Evolutionary conservation across 2,329 filamentous ascomycete species (phyloP).

Genomic region (Penicillium nordicum): DNA sequence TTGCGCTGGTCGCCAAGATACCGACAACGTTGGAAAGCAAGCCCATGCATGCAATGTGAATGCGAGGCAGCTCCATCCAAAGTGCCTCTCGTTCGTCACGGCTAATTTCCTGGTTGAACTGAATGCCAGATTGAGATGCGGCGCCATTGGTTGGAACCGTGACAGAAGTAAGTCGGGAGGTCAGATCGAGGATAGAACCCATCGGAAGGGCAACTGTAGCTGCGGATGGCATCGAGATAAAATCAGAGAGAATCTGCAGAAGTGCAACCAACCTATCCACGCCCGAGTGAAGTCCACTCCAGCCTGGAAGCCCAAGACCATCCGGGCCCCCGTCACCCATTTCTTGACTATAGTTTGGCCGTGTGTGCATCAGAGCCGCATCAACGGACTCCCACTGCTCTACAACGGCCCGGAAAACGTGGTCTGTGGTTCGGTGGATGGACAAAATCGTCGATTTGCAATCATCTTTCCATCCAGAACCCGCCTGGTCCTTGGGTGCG

Average conservation of each 20-base stretch:
- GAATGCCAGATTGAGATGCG: slow-evolving; percentile 48
- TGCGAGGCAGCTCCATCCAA: slow-evolving; percentile 66
- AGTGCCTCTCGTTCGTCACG: slow-evolving; percentile 79
- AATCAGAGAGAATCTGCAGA: slow-evolving; percentile 61
- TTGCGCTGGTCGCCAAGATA: slow-evolving; percentile 56
- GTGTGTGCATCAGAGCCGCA: slow-evolving; percentile 35
- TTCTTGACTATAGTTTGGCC: slow-evolving; percentile 36
- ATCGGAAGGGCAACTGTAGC: slow-evolving; percentile 64
- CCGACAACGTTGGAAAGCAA: slow-evolving; percentile 57
- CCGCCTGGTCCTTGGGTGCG: slow-evolving; percentile 72
- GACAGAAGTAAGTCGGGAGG: slow-evolving; percentile 67
- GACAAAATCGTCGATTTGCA: slow-evolving; percentile 60
- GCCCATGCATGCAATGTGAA: slow-evolving; percentile 69
- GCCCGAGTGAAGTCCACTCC: slow-evolving; percentile 73
- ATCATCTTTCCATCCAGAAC: slow-evolving; percentile 73
- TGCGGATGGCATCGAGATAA: slow-evolving; percentile 63
- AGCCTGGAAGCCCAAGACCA: slow-evolving; percentile 57
- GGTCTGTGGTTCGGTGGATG: slow-evolving; percentile 69
- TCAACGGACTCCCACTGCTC: slow-evolving; percentile 76
- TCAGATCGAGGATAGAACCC: slow-evolving; percentile 64
- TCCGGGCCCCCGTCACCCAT: slow-evolving; percentile 41
- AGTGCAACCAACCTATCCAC: slow-evolving; percentile 65
- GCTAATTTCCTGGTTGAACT: slow-evolving; percentile 68
- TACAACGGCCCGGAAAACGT: slow-evolving; percentile 71
- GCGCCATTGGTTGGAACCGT: slow-evolving; percentile 48